phyloP scores from a whole-genome alignment of 768 basidiomycete species.

The Hericium alpestre region DNA sequence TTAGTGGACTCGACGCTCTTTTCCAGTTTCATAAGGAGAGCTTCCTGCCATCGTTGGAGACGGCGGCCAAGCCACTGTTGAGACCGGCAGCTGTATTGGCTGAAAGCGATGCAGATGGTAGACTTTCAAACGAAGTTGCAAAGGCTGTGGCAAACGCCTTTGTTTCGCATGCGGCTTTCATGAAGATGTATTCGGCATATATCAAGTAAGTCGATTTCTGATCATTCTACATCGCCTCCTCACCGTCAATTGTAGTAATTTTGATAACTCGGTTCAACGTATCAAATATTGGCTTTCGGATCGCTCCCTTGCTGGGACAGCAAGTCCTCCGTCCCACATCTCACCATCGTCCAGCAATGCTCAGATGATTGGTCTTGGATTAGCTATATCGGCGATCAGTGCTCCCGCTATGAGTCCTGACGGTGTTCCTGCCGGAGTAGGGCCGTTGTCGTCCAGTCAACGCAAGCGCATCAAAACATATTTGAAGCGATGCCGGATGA shows the following conservation, averaged over 20 bases:
- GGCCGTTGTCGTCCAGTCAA: conserved; percentile 65
- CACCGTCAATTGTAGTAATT: conserved; percentile 49
- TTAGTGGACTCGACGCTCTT: conserved; percentile 80
- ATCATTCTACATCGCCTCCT: conserved; percentile 6
- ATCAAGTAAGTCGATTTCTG: conserved; percentile 64
- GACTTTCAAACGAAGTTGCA: conserved; percentile 63
- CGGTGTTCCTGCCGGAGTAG: conserved; percentile 28
- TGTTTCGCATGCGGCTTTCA: conserved; percentile 89
- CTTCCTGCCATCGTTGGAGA: conserved; percentile 84
- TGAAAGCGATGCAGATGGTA: conserved; percentile 59
- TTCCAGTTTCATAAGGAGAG: conserved; percentile 89
- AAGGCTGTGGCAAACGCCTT: conserved; percentile 82
- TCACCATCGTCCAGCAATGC: conserved; percentile 53
- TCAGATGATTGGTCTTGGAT: conserved; percentile 53
- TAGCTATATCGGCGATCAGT: conserved; percentile 43
- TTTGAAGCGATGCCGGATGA: conserved; percentile 80
- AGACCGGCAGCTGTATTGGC: conserved; percentile 31
- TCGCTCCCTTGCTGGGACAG: conserved; percentile 28
- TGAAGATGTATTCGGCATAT: conserved; percentile 98
- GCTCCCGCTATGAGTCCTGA: conserved; percentile 34
- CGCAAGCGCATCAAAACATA: conserved; percentile 82
- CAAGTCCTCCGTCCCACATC: conserved; percentile 32
- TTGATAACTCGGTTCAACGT: conserved; percentile 84
- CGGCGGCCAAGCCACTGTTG: conserved; percentile 62
- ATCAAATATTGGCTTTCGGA: conserved; percentile 78